phyloP scores from a whole-genome alignment of 2,329 filamentous ascomycete species.

The Madurella mycetomatis region DNA sequence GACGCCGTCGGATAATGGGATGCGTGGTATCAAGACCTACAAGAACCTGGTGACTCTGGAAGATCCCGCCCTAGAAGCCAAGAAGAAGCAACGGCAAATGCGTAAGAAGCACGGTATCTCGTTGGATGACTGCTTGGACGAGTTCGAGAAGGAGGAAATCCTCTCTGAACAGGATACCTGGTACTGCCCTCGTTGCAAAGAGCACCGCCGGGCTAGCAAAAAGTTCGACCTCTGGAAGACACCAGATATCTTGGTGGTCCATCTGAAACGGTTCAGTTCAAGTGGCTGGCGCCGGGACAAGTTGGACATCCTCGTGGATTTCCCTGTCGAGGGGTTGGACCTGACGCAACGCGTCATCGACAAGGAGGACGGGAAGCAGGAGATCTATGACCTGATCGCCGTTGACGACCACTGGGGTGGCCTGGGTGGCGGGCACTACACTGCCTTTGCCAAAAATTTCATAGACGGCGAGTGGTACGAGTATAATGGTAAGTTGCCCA shows the following conservation, averaged over 20 bases:
- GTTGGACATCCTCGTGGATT: slow-evolving; percentile 85
- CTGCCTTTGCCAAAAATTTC: slow-evolving; percentile 90
- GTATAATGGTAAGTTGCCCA: slow-evolving; percentile 72
- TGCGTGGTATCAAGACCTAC: slow-evolving; percentile 59
- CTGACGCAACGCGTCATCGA: slow-evolving; percentile 74
- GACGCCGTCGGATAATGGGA: slow-evolving; percentile 39
- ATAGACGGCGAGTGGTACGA: slow-evolving; percentile 87
- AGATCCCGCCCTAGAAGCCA: slow-evolving; percentile 61
- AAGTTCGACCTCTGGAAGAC: slow-evolving; percentile 97
- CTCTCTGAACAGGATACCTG: slow-evolving; percentile 94
- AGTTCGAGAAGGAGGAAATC: slow-evolving; percentile 91
- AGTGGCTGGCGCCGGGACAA: slow-evolving; percentile 81
- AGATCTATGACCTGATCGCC: slow-evolving; percentile 88
- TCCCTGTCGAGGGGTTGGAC: slow-evolving; percentile 83
- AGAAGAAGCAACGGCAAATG: slow-evolving; percentile 56
- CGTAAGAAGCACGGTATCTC: slow-evolving; percentile 73
- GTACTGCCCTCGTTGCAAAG: slow-evolving; percentile 96
- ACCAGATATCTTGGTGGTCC: slow-evolving; percentile 90
- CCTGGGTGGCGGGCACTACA: slow-evolving; percentile 93
- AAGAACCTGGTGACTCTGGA: slow-evolving; percentile 48
- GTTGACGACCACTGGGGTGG: slow-evolving; percentile 96
- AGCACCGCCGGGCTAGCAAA: slow-evolving; percentile 87
- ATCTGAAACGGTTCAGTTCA: slow-evolving; percentile 92
- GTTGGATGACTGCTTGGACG: slow-evolving; percentile 85
- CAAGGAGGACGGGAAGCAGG: slow-evolving; percentile 72